Evolutionary conservation across 805 yeast genomes (phyloP).

Genomic region (Schwanniomyces yamadae): DNA sequence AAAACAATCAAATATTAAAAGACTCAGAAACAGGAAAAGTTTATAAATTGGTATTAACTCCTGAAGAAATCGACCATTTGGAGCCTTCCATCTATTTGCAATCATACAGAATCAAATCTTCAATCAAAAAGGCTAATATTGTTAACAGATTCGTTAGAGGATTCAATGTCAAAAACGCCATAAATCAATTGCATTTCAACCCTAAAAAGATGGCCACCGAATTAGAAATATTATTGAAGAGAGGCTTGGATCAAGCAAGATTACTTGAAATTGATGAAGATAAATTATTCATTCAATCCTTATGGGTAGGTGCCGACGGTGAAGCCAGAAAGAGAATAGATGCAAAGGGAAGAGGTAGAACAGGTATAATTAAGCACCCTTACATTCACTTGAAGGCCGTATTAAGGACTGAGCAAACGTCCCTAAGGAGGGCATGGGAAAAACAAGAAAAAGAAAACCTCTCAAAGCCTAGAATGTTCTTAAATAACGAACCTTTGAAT

Average conservation of each 20-base stretch:
- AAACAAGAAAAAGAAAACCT: slow-evolving; percentile 44
- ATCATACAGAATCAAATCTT: slow-evolving; percentile 81
- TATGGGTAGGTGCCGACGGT: slow-evolving; percentile 94
- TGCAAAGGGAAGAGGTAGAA: slow-evolving; percentile 86
- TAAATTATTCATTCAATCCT: slow-evolving; percentile 67
- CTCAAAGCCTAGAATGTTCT: slow-evolving; percentile 53
- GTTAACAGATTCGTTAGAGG: slow-evolving; percentile 76
- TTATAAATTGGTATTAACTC: slow-evolving; percentile 57
- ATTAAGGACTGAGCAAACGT: slow-evolving; percentile 65
- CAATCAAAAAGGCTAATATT: slow-evolving; percentile 82
- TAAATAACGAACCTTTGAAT: slow-evolving; percentile 45
- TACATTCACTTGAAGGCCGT: slow-evolving; percentile 80
- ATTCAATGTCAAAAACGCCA: slow-evolving; percentile 70
- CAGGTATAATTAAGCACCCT: slow-evolving; percentile 73
- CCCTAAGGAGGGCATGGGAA: slow-evolving; percentile 60
- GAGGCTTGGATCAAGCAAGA: slow-evolving; percentile 70
- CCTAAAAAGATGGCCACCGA: slow-evolving; percentile 78
- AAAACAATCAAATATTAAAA: slow-evolving; percentile 52
- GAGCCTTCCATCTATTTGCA: slow-evolving; percentile 86
- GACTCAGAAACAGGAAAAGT: slow-evolving; percentile 41
- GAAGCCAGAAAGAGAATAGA: slow-evolving; percentile 68
- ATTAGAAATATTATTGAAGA: slow-evolving; percentile 68
- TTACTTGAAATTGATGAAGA: slow-evolving; percentile 57
- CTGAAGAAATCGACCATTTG: slow-evolving; percentile 68
- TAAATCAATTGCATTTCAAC: slow-evolving; percentile 89